Percentiles rank a stretch among this genome's conserved stretches.
Evolutionary conservation across 2,329 filamentous ascomycete species (phyloP).

Genomic region (Plectosphaerella plurivora): DNA sequence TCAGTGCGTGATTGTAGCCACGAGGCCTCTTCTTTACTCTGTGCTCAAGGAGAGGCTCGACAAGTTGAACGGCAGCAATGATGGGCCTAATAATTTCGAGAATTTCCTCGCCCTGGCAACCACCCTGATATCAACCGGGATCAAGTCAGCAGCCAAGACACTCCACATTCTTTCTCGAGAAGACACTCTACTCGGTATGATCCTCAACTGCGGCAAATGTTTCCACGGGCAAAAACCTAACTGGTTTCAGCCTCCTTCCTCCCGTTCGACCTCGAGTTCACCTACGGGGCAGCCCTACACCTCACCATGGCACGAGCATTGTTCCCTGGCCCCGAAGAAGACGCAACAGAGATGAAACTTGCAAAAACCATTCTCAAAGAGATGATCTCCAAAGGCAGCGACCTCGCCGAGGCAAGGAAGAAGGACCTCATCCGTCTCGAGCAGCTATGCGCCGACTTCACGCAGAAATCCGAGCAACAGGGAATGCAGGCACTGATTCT

Average conservation of each 20-base stretch:
- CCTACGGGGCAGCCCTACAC: conserved; percentile 27
- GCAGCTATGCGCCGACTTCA: conserved; percentile 20
- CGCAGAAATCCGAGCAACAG: conserved; percentile 16
- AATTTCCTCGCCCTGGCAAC: conserved; percentile 21
- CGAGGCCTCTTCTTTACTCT: neutral
- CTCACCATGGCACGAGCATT: conserved; percentile 29
- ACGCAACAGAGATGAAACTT: conserved; percentile 1
- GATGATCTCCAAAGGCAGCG: conserved; percentile 27
- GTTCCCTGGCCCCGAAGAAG: conserved; percentile 18
- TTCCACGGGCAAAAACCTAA: conserved; percentile 18
- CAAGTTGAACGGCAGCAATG: conserved; percentile 5
- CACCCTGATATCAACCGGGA: conserved; percentile 30
- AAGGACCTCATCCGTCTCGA: conserved; percentile 24
- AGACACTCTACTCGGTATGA: conserved; percentile 23
- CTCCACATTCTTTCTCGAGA: conserved; percentile 30
- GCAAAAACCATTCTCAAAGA: conserved; percentile 25
- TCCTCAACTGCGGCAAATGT: neutral
- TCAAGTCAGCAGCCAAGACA: conserved; percentile 34
- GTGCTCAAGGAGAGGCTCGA: conserved; percentile 2
- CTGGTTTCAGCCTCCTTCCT: conserved; percentile 16
- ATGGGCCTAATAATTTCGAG: conserved; percentile 20
- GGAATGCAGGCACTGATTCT: neutral
- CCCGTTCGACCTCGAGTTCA: conserved; percentile 32
- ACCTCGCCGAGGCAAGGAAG: conserved; percentile 23
- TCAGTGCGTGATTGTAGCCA: conserved; percentile 13